Conservation (phyloP, 2,329 filamentous ascomycete genomes). For the Fusarium tricinctum region DNA sequence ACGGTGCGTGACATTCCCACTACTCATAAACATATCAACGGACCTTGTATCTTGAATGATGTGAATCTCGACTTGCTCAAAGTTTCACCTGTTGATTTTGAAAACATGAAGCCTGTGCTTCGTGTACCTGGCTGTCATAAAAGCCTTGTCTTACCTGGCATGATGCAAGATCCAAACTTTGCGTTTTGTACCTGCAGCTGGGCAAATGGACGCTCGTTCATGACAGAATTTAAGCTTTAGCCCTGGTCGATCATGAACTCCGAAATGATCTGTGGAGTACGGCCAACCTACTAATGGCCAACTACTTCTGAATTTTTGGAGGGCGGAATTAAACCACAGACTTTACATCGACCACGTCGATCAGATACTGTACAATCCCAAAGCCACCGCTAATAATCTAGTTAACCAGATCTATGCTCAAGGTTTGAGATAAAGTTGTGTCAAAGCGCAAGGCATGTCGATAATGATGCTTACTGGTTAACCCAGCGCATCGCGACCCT, state of each 20-base stretch:
- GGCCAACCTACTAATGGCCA: too few relatives aligned
- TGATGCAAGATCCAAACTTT: neutral
- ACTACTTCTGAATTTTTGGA: too few relatives aligned
- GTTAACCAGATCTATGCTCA: neutral
- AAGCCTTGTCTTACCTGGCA: neutral
- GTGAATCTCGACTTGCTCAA: too few relatives aligned
- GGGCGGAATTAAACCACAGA: too few relatives aligned
- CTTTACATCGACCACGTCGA: too few relatives aligned
- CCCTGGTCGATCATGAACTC: neutral
- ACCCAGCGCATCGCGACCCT: neutral
- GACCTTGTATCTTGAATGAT: neutral
- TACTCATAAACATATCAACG: neutral
- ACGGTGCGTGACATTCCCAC: too few relatives aligned
- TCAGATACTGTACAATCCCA: neutral
- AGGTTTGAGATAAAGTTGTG: conserved; percentile 6
- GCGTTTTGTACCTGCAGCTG: neutral
- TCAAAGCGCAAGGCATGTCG: neutral
- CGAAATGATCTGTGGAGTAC: too few relatives aligned
- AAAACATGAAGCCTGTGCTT: neutral
- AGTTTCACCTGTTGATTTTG: neutral
- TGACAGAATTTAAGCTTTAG: neutral
- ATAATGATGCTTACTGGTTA: neutral
- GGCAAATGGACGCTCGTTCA: neutral
- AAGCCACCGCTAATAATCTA: accelerated
- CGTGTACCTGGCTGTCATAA: neutral